Percentiles rank a stretch among this genome's conserved stretches.
phyloP scores from a whole-genome alignment of 768 basidiomycete genomes.

The Lactarius deliciosus region DNA sequence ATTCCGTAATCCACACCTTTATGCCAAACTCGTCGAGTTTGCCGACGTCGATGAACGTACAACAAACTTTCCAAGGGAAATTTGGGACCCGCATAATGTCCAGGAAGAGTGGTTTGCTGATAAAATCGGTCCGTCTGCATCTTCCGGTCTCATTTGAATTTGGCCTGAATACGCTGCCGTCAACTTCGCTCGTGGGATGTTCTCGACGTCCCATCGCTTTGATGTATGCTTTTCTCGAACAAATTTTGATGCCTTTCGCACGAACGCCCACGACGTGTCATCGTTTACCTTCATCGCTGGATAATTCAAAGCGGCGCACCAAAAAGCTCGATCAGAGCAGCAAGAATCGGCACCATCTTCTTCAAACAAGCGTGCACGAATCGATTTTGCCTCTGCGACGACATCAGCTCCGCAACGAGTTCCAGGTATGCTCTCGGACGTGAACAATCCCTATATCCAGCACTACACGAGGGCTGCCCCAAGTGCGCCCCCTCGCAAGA shows the following conservation, averaged over 20 bases:
- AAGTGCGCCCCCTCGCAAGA: constrained; percentile 20
- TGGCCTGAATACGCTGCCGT: constrained; percentile 3
- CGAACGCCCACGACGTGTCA: background rate
- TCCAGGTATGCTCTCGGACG: constrained; percentile 5
- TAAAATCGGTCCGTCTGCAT: constrained; percentile 62
- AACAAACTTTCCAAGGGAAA: constrained; percentile 71
- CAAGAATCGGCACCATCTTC: constrained; percentile 35
- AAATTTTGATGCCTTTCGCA: background rate
- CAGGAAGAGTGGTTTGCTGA: constrained; percentile 72
- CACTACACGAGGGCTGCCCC: constrained; percentile 16
- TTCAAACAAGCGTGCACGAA: constrained; percentile 42
- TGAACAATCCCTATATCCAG: constrained; percentile 25
- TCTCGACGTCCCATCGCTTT: background rate
- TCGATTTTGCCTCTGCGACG: constrained; percentile 42
- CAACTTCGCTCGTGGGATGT: constrained; percentile 5
- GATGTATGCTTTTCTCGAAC: background rate
- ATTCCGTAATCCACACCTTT: constrained; percentile 96
- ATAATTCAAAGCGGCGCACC: constrained; percentile 39
- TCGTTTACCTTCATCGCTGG: background rate
- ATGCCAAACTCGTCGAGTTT: constrained; percentile 92
- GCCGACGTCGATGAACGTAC: constrained; percentile 85
- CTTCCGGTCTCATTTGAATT: background rate
- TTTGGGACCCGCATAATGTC: constrained; percentile 74
- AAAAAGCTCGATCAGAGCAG: constrained; percentile 45
- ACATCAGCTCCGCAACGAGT: constrained; percentile 14